Conservation (phyloP, 768 basidiomycete genomes). For the Roridomyces roridus region DNA sequence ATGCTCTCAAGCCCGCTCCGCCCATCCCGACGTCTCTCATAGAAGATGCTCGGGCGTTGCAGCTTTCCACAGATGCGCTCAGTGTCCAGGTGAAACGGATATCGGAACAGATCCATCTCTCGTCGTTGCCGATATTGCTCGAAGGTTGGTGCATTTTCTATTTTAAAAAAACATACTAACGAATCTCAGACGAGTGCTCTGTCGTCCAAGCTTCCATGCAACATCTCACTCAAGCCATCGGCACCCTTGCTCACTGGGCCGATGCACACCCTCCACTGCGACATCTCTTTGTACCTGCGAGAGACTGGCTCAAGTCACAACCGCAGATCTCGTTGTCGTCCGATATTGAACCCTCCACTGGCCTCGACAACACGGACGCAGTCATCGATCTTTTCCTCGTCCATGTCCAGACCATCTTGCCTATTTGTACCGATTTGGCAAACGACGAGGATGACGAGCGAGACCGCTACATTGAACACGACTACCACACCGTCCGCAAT, state of each 20-base stretch:
- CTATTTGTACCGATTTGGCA: conserved; percentile 37
- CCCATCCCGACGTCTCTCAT: conserved; percentile 30
- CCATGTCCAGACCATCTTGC: conserved; percentile 65
- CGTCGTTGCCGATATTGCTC: conserved; percentile 18
- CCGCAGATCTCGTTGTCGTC: neutral
- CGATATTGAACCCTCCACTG: neutral
- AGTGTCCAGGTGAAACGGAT: conserved; percentile 24
- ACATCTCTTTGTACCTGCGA: conserved; percentile 40
- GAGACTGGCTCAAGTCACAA: conserved; percentile 35
- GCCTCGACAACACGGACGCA: conserved; percentile 35
- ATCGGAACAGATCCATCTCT: conserved; percentile 23
- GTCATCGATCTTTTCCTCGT: conserved; percentile 72
- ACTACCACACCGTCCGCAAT: conserved; percentile 48
- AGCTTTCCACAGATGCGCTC: conserved; percentile 32
- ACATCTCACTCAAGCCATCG: conserved; percentile 4
- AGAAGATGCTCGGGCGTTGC: conserved; percentile 31
- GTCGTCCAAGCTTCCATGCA: conserved; percentile 5
- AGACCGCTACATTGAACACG: conserved; percentile 60
- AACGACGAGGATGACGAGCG: conserved; percentile 33
- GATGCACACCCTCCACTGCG: conserved; percentile 31
- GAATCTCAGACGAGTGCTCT: conserved; percentile 16
- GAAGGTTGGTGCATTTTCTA: conserved; percentile 1
- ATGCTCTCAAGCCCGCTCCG: conserved; percentile 36
- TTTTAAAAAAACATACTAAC: neutral
- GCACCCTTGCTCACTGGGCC: conserved; percentile 32